Evolutionary conservation across 2,329 filamentous ascomycete genomes (phyloP).

Genomic region (Metarhizium brunneum): DNA sequence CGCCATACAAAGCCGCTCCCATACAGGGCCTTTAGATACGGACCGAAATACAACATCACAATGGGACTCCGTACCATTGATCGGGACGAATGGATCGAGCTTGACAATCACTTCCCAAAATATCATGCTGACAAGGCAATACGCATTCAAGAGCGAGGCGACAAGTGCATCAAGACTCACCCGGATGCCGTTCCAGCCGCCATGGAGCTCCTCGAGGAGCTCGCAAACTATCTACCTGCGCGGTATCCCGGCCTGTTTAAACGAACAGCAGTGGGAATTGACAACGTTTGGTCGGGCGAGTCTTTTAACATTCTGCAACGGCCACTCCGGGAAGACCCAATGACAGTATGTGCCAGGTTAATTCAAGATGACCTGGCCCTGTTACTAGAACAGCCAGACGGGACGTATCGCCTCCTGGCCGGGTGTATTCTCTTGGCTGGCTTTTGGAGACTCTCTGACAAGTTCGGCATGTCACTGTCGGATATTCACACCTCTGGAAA

Average conservation of each 20-base stretch:
- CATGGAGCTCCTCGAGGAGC: constrained; percentile 66
- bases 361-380: constrained; percentile 77
- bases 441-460: constrained; percentile 77
- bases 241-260: constrained; percentile 66
- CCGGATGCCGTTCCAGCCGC: constrained; percentile 64
- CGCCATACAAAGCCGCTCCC: constrained; percentile 61
- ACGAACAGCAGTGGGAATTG: constrained; percentile 53
- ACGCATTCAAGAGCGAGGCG: constrained; percentile 57
- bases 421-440: constrained; percentile 68
- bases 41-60: constrained; percentile 66
- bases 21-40: constrained; percentile 70
- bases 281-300: constrained; percentile 64
- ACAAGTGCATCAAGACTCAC: constrained; percentile 59
- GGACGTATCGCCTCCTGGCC: constrained; percentile 72
- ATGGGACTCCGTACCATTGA: constrained; percentile 67
- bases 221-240: constrained; percentile 60
- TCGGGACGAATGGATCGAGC: constrained; percentile 72
- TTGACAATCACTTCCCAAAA: constrained; percentile 68
- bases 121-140: constrained; percentile 64
- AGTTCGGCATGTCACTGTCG: constrained; percentile 68
- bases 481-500: constrained; percentile 73
- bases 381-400: constrained; percentile 69
- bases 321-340: constrained; percentile 66
- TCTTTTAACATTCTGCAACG: constrained; percentile 56
- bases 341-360: constrained; percentile 63